These are phyloP conservation scores for Dendrostoma leiphaemia DNA, from an alignment of 2,329 filamentous ascomycete genomes.

Conservation along the genomic window DNA sequence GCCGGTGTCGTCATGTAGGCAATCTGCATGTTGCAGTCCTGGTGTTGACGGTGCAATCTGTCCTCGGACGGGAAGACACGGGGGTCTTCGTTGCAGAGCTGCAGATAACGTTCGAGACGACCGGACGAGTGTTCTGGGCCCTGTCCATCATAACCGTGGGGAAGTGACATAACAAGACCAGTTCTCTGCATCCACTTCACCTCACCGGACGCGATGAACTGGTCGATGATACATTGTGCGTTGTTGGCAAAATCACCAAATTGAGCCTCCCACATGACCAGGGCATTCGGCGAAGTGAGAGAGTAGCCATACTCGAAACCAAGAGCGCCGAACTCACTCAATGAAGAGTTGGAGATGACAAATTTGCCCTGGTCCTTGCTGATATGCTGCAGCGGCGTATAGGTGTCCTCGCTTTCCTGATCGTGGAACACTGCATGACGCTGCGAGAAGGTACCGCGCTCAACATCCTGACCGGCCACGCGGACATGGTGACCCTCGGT, in stretches of 20 bases:
- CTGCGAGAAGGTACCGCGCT: constrained; percentile 99
- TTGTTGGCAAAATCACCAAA: constrained; percentile 99
- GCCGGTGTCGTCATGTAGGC: constrained; percentile 95
- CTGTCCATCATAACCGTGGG: constrained; percentile 97
- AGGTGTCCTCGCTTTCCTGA: constrained; percentile 89
- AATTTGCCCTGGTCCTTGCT: constrained; percentile 92
- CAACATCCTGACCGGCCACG: constrained; percentile 97
- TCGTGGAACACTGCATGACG: constrained; percentile 96
- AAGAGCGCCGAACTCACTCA: constrained; percentile 68
- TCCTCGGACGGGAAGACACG: constrained; percentile 85
- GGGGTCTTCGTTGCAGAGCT: constrained; percentile 96
- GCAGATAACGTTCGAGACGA: constrained; percentile 94
- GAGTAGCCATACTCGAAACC: constrained; percentile 99
- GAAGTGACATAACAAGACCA: constrained; percentile 91
- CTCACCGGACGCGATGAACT: constrained; percentile 97
- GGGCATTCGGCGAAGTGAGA: constrained; percentile 89
- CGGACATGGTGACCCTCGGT: constrained; percentile 95
- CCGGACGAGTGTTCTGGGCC: constrained; percentile 98
- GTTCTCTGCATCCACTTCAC: constrained; percentile 99
- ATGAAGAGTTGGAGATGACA: constrained; percentile 94
- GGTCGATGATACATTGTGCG: constrained; percentile 97
- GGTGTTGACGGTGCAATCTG: constrained; percentile 93
- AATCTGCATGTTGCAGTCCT: constrained; percentile 99
- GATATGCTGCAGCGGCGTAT: constrained; percentile 87
- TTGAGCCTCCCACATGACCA: constrained; percentile 99